phyloP scores from a whole-genome alignment of 495 filamentous ascomycete genomes.

The Talaromyces trachyspermus region DNA sequence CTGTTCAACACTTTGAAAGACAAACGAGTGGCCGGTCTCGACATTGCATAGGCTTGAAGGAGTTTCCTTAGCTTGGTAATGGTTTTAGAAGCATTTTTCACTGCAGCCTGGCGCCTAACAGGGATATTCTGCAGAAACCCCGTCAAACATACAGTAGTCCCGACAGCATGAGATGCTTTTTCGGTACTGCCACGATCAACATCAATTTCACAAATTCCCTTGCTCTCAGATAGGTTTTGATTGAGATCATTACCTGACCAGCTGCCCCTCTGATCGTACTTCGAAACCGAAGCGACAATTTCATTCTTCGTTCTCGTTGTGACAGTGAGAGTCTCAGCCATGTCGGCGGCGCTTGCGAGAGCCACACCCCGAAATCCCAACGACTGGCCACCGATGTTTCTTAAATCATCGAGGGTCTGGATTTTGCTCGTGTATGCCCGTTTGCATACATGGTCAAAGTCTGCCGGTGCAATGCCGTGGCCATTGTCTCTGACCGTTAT shows the following conservation, averaged over 20 bases:
- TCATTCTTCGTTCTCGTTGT: slow-evolving; percentile 68
- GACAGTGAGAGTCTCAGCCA: slow-evolving; percentile 56
- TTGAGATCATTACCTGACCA: slow-evolving; percentile 29
- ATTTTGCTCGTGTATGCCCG: slow-evolving; percentile 85
- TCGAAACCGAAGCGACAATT: slow-evolving; percentile 48
- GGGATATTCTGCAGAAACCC: slow-evolving; percentile 65
- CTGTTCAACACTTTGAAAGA: slow-evolving; percentile 60
- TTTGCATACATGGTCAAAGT: slow-evolving; percentile 60
- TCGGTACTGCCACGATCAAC: slow-evolving; percentile 27
- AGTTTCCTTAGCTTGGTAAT: slow-evolving; percentile 58
- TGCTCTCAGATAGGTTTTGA: background rate
- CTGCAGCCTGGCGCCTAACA: slow-evolving; percentile 60
- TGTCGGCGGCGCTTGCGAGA: slow-evolving; percentile 65
- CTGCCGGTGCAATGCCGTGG: slow-evolving; percentile 63
- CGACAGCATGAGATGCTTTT: slow-evolving; percentile 57
- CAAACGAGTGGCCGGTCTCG: slow-evolving; percentile 56
- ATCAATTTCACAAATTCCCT: too few relatives aligned
- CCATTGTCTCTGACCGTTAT: slow-evolving; percentile 92
- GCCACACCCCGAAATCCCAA: slow-evolving; percentile 88
- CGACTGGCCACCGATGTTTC: slow-evolving; percentile 51
- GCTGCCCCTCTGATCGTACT: slow-evolving; percentile 45
- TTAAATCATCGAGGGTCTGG: slow-evolving; percentile 62
- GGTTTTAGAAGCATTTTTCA: slow-evolving; percentile 56
- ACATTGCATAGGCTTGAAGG: slow-evolving; percentile 69
- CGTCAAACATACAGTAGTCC: slow-evolving; percentile 66